Base-by-base conservation (phyloP, 352 stramenopile genomes). In the Phytophthora citricola region DNA sequence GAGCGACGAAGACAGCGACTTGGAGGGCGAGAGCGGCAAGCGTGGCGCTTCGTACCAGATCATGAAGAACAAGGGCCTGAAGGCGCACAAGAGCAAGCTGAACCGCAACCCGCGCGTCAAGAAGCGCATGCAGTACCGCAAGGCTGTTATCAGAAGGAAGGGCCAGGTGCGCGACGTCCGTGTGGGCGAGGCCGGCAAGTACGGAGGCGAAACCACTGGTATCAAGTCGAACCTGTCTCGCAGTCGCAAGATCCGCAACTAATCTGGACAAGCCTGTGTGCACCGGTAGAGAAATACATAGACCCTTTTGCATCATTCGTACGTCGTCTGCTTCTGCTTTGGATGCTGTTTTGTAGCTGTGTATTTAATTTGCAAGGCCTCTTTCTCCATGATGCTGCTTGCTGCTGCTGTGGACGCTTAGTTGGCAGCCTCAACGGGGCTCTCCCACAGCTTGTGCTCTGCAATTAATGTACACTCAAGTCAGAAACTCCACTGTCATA, bases 51-150 rank as follows among this genome's bases (percentile, higher is more conserved):
- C 88, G 51, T 95, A 96, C 64, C 83, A 97, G 60, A 99, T 99
- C 53, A 93, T 99, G 65, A 99, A 99, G 78, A 99, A 99, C 79
- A 92, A 97, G 68, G 98, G 98, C 8, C 83, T 99, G 54, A 98
- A 98, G 63, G 85, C 97, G 26, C 97, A 99, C 87, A 98, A 99
- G 79, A 97, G 87, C 78, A 99, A 99, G 76, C 82, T 99, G 57
- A 99, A 99, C 80, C 89, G 98, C 43, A 99, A 99, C 75, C 98
- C 98, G 50, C 93, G 98, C 66, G 93, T 99, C 52, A 99, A 99
- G 90, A 99, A 99, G 75, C 86, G 97, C 55, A 75, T 98, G 72
- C 93, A 99, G 75, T 99, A 98, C 83, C 87, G 94, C 59, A 98
- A 99, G 83, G 97, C 97, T n/a, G 73, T 99, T 27, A 98, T 99